Evolutionary conservation across 2,329 filamentous ascomycete species (phyloP), one percentile per base, ranked within the genome.

Genomic region (Coleophoma crateriformis): DNA sequence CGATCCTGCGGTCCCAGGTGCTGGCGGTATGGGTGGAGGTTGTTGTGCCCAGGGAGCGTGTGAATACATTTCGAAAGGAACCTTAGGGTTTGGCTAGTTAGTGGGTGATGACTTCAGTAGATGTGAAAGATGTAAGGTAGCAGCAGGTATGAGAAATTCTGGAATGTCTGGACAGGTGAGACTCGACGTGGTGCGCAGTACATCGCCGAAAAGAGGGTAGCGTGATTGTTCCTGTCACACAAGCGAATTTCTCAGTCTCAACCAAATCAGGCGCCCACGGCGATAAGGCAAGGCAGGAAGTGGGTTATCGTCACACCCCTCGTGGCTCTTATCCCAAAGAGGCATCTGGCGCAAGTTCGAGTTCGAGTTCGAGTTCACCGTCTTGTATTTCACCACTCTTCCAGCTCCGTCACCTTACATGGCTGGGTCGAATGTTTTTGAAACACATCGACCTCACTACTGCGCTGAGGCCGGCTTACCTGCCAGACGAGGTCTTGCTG

Each of bases 381-480:
- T 11, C 40, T 15, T 35, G 46, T 39, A 34, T 40, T 34, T 17
- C 15, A 43, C 46, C n/a, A 48, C 34, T 40, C 27, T 40, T 22
- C 22, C 11, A 47, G 39, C 37, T 43, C 34, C 45, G 39, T 40
- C 38, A 47, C 38, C 43, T 47, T 57, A 51, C 46, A 62, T 61
- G 61, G 73, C 71, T 67, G 76, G 80, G 74, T 87, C 89, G 88
- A 78, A 97, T 97, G 92, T 96, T 95, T 81, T 79, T 96, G 78
- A 92, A 95, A 78, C 84, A 87, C 62, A 81, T 97, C 68, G 92
- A 99, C 72, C 82, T 99, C 64, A 99, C 94, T 51, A 96, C 92
- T 73, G 94, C 94, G 66, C 81, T 96, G 66, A 88, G 94, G 77
- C 94, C 94, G 62, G 87, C 86, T 54, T 87, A 96, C 67, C 81